phyloP scores from a whole-genome alignment of 1,284 basidiomycete species.

The Pyrrhoderma noxium region DNA sequence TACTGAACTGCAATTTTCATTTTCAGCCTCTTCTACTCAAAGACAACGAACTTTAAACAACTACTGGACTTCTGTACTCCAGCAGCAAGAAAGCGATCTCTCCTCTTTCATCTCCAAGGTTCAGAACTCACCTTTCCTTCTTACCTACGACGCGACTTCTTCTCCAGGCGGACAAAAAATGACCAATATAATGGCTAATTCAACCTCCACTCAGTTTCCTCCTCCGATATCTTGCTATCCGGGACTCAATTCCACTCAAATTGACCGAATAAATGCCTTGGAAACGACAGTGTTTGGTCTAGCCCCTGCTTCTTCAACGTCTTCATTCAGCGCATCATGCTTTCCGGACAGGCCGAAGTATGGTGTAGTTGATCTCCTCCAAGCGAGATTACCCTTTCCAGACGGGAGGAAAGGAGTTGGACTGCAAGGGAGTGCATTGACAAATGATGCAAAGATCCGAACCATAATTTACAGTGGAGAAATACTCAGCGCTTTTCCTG shows the following conservation, averaged over 20 bases:
- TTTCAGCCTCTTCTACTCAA: slow-evolving; percentile 45
- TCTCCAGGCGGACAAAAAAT: slow-evolving; percentile 28
- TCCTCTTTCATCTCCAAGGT: slow-evolving; percentile 39
- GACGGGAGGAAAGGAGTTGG: slow-evolving; percentile 36
- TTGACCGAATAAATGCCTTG: slow-evolving; percentile 37
- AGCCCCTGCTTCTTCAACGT: slow-evolving; percentile 25
- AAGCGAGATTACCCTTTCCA: slow-evolving; percentile 47
- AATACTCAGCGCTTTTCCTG: slow-evolving; percentile 40
- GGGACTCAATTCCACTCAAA: slow-evolving; percentile 32
- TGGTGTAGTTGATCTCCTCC: slow-evolving; percentile 51
- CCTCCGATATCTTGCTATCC: slow-evolving; percentile 57
- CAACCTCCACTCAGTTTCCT: slow-evolving; percentile 41
- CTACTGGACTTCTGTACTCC: slow-evolving; percentile 51
- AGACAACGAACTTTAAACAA: slow-evolving; percentile 38
- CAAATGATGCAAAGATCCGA: slow-evolving; percentile 37
- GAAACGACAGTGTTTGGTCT: slow-evolving; percentile 49
- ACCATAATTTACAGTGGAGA: slow-evolving; percentile 44
- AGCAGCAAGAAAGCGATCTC: slow-evolving; percentile 38
- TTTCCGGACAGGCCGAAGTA: slow-evolving; percentile 52
- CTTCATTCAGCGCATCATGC: slow-evolving; percentile 41
- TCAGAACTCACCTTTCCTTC: slow-evolving; percentile 40
- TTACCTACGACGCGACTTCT: slow-evolving; percentile 52
- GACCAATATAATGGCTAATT: slow-evolving; percentile 34
- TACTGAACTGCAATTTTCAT: neutral
- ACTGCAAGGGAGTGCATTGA: slow-evolving; percentile 43